Evolutionary conservation across 2,329 filamentous ascomycete species (phyloP), one percentile per base, ranked within the genome.

Genomic region (Triangularia verruculosa): DNA sequence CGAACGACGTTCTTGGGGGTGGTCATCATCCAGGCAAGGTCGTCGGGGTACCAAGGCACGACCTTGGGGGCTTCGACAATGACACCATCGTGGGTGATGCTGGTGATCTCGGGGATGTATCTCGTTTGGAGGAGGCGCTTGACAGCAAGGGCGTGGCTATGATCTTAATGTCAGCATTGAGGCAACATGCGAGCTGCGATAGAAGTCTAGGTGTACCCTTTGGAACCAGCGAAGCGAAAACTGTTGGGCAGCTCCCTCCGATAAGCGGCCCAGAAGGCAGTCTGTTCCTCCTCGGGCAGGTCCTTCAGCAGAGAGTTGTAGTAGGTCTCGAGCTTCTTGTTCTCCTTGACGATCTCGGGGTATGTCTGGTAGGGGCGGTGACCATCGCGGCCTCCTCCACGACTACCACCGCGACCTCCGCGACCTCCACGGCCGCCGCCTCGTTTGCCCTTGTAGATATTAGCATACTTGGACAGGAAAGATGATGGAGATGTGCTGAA

Each of bases 11-110:
- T 93, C 83, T 98, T 99, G 67, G 95, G 92, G 5, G 94, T 98
- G 54, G 93, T 97, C 93, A 98, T 98, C 77, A 89, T 93, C 90
- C 96, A 99, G 57, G 95, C 95, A 66, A 99, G 87, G 73, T 92
- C 87, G 74, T 98, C 93, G 51, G 95, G 95, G 76, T 97, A 99
- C 92, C 94, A 98, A 30, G 88, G 81, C 62, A 99, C 89, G 0
- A 91, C 85, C 74, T 86, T 83, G 9, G 95, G 95, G 12, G 95
- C 87, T 66, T 93, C 87, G 69, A 98, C 93, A 13, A 84, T 83
- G 71, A 89, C 83, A 72, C 91, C 94, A 77, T 99, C 92, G 76
- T 91, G 86, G 73, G 91, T 85, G 74, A 97, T 95, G 64, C 89
- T 88, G 59, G 87, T 89, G 70, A 99, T 96, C 72, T 96, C 86